phyloP scores from a whole-genome alignment of 345 rosid genomes.

The Salix suchowensis region DNA sequence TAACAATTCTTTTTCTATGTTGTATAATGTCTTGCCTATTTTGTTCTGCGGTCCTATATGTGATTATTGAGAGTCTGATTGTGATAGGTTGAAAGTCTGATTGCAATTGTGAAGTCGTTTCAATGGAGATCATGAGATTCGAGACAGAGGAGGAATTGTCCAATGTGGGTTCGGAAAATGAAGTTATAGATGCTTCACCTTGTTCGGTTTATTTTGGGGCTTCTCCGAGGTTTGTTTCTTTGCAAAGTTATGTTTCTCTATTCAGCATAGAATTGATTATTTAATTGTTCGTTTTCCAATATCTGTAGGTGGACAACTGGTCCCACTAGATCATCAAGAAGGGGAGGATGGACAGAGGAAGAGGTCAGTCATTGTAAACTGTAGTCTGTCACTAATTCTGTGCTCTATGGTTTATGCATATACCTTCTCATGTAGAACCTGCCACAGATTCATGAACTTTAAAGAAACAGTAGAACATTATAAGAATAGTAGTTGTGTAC shows the following conservation, averaged over 20 bases:
- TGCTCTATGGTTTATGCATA: not conserved
- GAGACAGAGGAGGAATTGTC: conserved; percentile 10
- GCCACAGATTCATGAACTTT: not conserved
- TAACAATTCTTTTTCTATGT: too few species aligned
- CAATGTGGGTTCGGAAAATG: not conserved
- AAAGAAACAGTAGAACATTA: not conserved
- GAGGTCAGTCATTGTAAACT: conserved; percentile 28
- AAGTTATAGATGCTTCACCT: conserved; percentile 13
- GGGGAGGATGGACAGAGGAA: conserved; percentile 42
- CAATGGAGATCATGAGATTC: conserved; percentile 6
- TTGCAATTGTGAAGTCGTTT: not conserved
- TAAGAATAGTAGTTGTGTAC: not conserved
- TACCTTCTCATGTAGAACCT: not conserved
- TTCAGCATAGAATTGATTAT: not conserved
- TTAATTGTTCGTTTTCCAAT: not conserved
- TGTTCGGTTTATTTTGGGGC: conserved; percentile 17
- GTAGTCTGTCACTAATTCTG: too few species aligned
- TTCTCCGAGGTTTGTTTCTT: not conserved
- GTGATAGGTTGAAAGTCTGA: not conserved
- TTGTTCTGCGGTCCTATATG: too few species aligned
- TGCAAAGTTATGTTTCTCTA: not conserved
- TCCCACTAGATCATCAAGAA: conserved; percentile 26
- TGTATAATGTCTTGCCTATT: too few species aligned
- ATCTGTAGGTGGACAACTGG: conserved; percentile 26
- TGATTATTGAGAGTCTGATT: too few species aligned